Evolutionary conservation across 2,329 filamentous ascomycete genomes (phyloP).

Genomic region (Calonectria crousiana): DNA sequence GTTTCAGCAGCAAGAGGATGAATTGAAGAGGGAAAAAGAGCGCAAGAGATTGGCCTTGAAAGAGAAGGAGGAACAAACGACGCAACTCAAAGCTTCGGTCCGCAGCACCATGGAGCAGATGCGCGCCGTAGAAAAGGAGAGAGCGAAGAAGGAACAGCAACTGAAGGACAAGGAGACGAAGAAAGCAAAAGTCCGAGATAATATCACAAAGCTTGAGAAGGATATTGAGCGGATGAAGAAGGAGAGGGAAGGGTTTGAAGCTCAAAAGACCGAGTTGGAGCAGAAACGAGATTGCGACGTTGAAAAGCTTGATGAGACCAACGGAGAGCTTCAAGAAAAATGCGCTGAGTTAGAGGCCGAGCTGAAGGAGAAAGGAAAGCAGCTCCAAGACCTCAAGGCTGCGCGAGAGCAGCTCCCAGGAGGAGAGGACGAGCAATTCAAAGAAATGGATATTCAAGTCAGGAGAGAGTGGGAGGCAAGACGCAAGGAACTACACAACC

Average conservation of each 20-base stretch:
- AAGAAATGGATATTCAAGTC: constrained; percentile 63
- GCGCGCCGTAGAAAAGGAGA: constrained; percentile 82
- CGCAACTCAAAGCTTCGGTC: constrained; percentile 84
- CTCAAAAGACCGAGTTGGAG: constrained; percentile 64
- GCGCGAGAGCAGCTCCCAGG: constrained; percentile 74
- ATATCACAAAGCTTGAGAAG: constrained; percentile 75
- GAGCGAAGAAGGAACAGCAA: constrained; percentile 80
- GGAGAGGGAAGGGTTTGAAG: constrained; percentile 66
- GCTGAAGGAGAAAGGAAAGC: constrained; percentile 73
- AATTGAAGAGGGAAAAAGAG: constrained; percentile 82
- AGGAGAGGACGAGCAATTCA: constrained; percentile 70
- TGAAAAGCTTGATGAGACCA: constrained; percentile 66
- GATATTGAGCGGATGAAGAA: constrained; percentile 71
- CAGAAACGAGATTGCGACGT: constrained; percentile 65
- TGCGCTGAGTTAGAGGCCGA: constrained; percentile 76
- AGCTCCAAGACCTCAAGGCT: constrained; percentile 80
- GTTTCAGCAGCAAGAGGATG: constrained; percentile 72
- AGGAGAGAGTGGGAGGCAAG: constrained; percentile 68
- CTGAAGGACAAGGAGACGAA: constrained; percentile 78
- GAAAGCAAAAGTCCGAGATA: constrained; percentile 76
- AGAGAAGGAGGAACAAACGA: constrained; percentile 91
- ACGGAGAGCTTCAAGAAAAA: constrained; percentile 73
- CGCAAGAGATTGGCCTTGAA: constrained; percentile 81
- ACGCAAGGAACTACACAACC: constrained; percentile 65
- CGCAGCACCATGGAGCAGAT: constrained; percentile 85